A percentile compares a stretch with the other conserved stretches of the same genome.
Evolutionary conservation across 1,139 yeast genomes (phyloP).

Genomic region (Yarrowia galli): DNA sequence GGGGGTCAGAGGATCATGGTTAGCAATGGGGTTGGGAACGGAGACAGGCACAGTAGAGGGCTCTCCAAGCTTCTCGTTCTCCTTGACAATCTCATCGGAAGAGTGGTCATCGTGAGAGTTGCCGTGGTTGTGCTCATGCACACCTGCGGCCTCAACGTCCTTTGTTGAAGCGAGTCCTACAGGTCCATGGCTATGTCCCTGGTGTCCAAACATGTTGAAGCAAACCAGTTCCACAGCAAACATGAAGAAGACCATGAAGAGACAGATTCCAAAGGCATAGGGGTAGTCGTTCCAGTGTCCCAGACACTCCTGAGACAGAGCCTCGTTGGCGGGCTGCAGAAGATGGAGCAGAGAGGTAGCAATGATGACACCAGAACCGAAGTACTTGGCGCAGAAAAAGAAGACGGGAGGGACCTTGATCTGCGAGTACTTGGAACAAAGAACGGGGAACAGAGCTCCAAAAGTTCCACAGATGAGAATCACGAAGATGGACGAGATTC

Average conservation of each 20-base stretch:
- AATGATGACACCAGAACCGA: constrained; percentile 91
- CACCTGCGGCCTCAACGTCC: background rate
- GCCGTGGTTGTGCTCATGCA: constrained; percentile 37
- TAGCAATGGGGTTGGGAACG: constrained; percentile 13
- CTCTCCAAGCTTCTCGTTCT: constrained; percentile 25
- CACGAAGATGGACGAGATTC: constrained; percentile 78
- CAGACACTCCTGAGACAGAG: constrained; percentile 60
- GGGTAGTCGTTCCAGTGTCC: constrained; percentile 65
- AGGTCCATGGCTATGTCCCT: constrained; percentile 47
- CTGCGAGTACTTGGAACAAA: constrained; percentile 46
- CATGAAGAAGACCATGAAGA: constrained; percentile 54
- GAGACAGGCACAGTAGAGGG: background rate
- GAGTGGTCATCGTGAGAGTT: constrained; percentile 29
- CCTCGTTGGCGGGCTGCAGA: constrained; percentile 76
- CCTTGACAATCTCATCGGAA: constrained; percentile 17
- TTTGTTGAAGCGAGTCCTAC: constrained; percentile 42
- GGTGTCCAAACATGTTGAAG: constrained; percentile 46
- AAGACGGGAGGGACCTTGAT: constrained; percentile 61
- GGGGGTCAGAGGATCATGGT: constrained; percentile 5
- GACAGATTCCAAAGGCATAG: constrained; percentile 66
- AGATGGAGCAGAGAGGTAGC: constrained; percentile 90
- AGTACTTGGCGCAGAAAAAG: constrained; percentile 76
- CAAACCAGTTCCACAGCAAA: constrained; percentile 49
- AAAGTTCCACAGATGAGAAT: constrained; percentile 65
- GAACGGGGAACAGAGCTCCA: constrained; percentile 57